Evolutionary conservation across 257 asterid genomes (phyloP).

Genomic region (Ocimum tenuiflorum): DNA sequence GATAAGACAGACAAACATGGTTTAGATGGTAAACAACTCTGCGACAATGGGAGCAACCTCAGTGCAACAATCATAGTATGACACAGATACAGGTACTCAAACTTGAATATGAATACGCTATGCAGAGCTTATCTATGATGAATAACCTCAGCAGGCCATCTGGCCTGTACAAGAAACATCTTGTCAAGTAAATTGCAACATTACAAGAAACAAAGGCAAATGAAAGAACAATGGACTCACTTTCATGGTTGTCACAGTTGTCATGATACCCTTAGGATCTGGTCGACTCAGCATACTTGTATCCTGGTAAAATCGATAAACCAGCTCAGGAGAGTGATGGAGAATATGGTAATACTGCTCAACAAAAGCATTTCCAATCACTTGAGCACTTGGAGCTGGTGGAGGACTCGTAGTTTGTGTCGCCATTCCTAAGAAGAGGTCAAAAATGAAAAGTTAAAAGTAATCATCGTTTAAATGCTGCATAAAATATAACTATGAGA

Average conservation of each 20-base stretch:
- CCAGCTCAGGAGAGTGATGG: conserved; percentile 72
- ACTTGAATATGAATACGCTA: background rate
- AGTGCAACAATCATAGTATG: background rate
- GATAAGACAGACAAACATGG: background rate
- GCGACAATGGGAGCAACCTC: background rate
- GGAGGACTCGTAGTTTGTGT: conserved; percentile 38
- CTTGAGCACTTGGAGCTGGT: conserved; percentile 70
- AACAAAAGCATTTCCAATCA: conserved; percentile 91
- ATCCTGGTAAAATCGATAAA: conserved; percentile 69
- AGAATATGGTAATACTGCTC: conserved; percentile 90
- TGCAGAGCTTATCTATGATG: background rate
- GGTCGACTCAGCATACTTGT: conserved; percentile 77
- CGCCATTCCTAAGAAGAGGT: conserved; percentile 57
- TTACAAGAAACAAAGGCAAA: background rate
- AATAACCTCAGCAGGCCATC: background rate
- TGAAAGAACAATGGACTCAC: conserved; percentile 40
- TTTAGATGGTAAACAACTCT: background rate
- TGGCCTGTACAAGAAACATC: background rate
- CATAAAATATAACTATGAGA: no score
- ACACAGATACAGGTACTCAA: background rate
- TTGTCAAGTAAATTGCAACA: background rate
- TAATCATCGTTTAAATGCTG: no score
- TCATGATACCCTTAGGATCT: conserved; percentile 57
- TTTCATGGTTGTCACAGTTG: conserved; percentile 72
- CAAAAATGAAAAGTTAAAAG: background rate